Conservation (phyloP, 163 green algal species). For the Scenedesmus sp. region DNA sequence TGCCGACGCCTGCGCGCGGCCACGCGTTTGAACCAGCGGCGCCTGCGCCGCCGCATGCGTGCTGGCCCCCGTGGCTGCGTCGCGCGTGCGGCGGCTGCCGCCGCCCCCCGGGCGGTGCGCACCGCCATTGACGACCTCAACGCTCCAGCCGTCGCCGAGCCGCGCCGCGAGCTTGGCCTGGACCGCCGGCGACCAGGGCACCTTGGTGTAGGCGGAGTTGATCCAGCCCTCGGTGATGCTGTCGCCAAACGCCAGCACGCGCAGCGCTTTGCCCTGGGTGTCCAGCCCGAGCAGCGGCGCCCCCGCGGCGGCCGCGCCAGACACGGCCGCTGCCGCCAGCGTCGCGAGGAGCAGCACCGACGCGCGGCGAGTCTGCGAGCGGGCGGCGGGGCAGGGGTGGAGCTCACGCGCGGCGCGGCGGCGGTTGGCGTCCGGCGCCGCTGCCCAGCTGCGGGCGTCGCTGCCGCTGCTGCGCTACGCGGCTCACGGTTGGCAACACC, state of each 20-base stretch:
- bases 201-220: slow-evolving; percentile 13
- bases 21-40: no score
- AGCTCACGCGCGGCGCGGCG: not conserved
- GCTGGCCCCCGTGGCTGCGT: no score
- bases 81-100: no score
- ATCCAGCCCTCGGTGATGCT: slow-evolving; percentile 46
- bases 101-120: no score
- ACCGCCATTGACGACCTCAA: slow-evolving; percentile 36
- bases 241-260: slow-evolving; percentile 43
- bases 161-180: slow-evolving; percentile 25
- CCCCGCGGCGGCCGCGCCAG: no score
- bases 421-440: not conserved
- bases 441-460: not conserved
- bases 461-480: not conserved
- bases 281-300: slow-evolving; percentile 16
- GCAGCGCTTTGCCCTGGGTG: slow-evolving; percentile 24
- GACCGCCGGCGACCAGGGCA: slow-evolving; percentile 16
- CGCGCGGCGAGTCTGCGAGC: no score
- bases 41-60: no score
- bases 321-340: not conserved
- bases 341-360: not conserved
- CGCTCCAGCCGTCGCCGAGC: slow-evolving; percentile 10
- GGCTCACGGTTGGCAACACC: no score
- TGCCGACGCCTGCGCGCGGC: slow-evolving; percentile 24
- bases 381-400: no score